A percentile compares a stretch with the other conserved stretches of the same genome.
Conservation (phyloP, 345 rosid genomes). For the Heritiera fomes region DNA sequence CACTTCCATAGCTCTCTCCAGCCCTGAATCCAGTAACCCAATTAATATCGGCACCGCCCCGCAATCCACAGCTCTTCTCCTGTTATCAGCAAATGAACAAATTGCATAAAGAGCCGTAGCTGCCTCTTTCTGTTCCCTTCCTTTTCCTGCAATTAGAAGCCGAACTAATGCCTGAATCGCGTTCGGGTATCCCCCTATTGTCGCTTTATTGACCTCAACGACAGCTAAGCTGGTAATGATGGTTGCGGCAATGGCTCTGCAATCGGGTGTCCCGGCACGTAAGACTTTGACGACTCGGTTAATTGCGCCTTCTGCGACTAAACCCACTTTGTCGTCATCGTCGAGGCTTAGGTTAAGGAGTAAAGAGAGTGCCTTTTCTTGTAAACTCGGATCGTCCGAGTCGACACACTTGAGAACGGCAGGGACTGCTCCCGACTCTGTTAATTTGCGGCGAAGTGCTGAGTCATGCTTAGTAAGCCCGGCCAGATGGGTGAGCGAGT, state of each 20-base stretch:
- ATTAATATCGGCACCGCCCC: conserved; percentile 76
- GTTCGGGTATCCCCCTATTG: conserved; percentile 70
- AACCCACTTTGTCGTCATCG: conserved; percentile 90
- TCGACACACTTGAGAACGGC: conserved; percentile 62
- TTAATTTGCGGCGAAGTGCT: conserved; percentile 53
- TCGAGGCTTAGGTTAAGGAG: conserved; percentile 83
- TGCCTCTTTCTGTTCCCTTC: conserved; percentile 81
- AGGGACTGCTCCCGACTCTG: conserved; percentile 83
- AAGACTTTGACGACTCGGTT: conserved; percentile 55
- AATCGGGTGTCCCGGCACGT: conserved; percentile 55
- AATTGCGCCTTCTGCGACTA: conserved; percentile 89
- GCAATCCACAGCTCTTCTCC: conserved; percentile 59
- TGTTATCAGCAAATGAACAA: conserved; percentile 70
- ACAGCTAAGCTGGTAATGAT: conserved; percentile 81
- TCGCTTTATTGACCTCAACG: conserved; percentile 91
- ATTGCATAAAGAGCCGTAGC: conserved; percentile 84
- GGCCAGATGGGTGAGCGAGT: conserved; percentile 57
- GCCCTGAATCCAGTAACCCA: conserved; percentile 53
- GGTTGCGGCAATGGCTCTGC: conserved; percentile 84
- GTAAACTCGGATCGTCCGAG: conserved; percentile 41
- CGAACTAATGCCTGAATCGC: conserved; percentile 63
- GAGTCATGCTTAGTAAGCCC: conserved; percentile 74
- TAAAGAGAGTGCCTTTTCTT: conserved; percentile 74
- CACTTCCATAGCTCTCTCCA: conserved; percentile 87
- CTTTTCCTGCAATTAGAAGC: conserved; percentile 60